Evolutionary conservation across 2,329 filamentous ascomycete genomes (phyloP).

Genomic region (Talaromyces sp.): DNA sequence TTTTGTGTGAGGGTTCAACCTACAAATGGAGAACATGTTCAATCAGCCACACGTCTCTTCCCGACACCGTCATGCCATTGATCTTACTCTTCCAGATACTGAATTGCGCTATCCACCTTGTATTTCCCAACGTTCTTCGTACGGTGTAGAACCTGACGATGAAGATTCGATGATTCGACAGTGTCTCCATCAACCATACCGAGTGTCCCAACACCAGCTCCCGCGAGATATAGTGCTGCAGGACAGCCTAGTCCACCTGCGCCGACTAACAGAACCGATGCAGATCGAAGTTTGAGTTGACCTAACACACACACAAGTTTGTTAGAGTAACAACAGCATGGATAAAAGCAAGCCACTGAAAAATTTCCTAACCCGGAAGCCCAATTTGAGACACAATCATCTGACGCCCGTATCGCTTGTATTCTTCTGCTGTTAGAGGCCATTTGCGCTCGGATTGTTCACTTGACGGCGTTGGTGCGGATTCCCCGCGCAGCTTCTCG

Average conservation of each 20-base stretch:
- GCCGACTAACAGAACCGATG: constrained; percentile 75
- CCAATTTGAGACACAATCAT: constrained; percentile 83
- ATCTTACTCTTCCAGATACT: constrained; percentile 52
- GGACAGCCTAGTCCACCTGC: constrained; percentile 88
- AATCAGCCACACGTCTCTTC: background rate
- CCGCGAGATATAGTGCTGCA: constrained; percentile 85
- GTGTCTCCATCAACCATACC: constrained; percentile 82
- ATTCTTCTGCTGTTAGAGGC: constrained; percentile 68
- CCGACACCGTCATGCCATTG: too few relatives aligned
- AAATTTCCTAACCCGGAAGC: constrained; percentile 61
- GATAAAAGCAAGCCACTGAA: background rate
- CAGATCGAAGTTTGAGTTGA: constrained; percentile 65
- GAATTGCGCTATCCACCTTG: constrained; percentile 74
- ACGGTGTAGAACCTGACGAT: constrained; percentile 81
- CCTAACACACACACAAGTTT: too few relatives aligned
- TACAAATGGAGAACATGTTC: constrained; percentile 30
- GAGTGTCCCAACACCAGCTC: constrained; percentile 76
- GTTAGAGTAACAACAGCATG: too few relatives aligned
- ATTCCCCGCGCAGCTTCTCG: constrained; percentile 22
- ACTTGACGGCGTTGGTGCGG: background rate
- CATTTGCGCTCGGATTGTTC: constrained; percentile 44
- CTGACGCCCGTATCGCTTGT: constrained; percentile 81
- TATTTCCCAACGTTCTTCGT: constrained; percentile 64
- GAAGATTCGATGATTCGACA: constrained; percentile 85
- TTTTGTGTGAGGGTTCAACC: constrained; percentile 65